These are phyloP conservation scores for Fragaria iinumae DNA, from an alignment of 306 rosid species.

Conservation along the genomic window DNA sequence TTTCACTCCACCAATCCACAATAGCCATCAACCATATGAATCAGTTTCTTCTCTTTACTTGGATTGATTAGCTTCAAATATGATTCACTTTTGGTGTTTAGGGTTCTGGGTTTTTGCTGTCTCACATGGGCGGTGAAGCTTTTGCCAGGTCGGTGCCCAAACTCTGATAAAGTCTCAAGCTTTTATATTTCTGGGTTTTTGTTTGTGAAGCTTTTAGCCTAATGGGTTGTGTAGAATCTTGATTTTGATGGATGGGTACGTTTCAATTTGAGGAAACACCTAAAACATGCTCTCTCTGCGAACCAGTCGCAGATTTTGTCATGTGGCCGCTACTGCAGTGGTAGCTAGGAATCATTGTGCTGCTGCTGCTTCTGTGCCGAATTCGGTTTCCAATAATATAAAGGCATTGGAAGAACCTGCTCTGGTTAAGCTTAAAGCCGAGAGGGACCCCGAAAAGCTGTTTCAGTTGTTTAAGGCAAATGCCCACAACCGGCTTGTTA, in stretches of 20 bases:
- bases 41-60: not conserved
- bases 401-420: constrained; percentile 49
- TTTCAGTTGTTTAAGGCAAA: constrained; percentile 62
- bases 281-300: constrained; percentile 76
- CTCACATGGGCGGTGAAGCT: constrained; percentile 8
- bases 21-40: not conserved
- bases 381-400: constrained; percentile 6
- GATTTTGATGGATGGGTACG: constrained; percentile 43
- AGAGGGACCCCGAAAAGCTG: constrained; percentile 60
- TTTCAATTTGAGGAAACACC: constrained; percentile 26
- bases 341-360: constrained; percentile 23
- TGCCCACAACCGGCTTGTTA: constrained; percentile 55
- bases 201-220: not conserved
- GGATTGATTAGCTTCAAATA: not conserved
- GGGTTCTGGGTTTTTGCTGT: constrained; percentile 15
- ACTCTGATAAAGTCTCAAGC: constrained; percentile 1
- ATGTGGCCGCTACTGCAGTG: constrained; percentile 23
- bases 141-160: not conserved
- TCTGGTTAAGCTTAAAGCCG: constrained; percentile 53
- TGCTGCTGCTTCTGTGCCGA: constrained; percentile 9
- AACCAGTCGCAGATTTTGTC: constrained; percentile 58
- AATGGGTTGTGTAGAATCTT: constrained; percentile 21
- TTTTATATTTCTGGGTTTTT: not conserved
- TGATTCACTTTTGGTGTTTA: constrained; percentile 4
- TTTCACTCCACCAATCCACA: not conserved